Conservation (phyloP, 2,329 filamentous ascomycete species). For the Leptodontidium sp. region DNA sequence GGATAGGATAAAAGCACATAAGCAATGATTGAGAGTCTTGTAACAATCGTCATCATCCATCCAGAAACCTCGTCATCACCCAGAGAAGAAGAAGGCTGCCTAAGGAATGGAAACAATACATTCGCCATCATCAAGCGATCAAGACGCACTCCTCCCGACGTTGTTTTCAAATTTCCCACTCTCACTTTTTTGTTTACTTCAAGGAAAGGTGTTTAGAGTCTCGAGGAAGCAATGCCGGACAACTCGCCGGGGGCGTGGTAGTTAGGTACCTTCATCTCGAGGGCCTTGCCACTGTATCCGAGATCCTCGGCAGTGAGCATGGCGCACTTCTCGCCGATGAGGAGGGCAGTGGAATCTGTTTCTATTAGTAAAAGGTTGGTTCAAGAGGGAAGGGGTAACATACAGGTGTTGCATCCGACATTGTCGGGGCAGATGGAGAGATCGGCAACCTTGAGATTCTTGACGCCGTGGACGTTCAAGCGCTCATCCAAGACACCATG, state of each 20-base stretch:
- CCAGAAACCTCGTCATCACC: background rate
- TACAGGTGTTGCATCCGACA: constrained; percentile 55
- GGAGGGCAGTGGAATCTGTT: constrained; percentile 64
- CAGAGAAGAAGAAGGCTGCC: background rate
- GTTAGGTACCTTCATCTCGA: constrained; percentile 79
- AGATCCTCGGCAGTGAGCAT: constrained; percentile 52
- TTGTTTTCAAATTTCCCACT: background rate
- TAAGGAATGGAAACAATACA: constrained; percentile 5
- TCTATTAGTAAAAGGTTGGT: constrained; percentile 45
- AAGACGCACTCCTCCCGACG: background rate
- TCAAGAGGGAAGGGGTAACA: background rate
- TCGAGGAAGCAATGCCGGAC: constrained; percentile 32
- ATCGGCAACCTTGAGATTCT: constrained; percentile 55
- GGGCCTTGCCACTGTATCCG: constrained; percentile 61
- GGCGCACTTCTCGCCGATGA: constrained; percentile 52
- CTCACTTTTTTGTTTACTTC: background rate
- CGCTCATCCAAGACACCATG: constrained; percentile 52
- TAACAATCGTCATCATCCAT: background rate
- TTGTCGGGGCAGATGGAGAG: constrained; percentile 47
- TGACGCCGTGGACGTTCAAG: constrained; percentile 51
- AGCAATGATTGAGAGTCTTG: background rate
- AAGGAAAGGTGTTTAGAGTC: constrained; percentile 30
- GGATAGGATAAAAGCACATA: background rate
- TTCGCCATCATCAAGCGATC: background rate
- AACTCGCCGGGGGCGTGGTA: constrained; percentile 65